phyloP scores from a whole-genome alignment of 495 filamentous ascomycete genomes.

The Lasiosphaeriaceae sp. region DNA sequence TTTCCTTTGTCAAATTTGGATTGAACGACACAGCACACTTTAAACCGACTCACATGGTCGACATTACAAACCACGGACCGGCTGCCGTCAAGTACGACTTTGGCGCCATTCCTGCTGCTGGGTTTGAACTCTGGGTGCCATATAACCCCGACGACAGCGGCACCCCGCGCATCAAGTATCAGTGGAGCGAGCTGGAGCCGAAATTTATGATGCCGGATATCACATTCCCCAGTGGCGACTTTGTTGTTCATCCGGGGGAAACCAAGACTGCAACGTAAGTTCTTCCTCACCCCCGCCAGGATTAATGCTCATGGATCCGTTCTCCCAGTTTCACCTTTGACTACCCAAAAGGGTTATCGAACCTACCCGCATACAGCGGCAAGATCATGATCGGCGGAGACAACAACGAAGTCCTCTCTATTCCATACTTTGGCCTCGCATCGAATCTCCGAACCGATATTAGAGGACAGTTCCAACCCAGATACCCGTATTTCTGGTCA shows the following conservation, averaged over 20 bases:
- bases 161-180: not conserved
- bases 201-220: not conserved
- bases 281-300: no score
- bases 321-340: conserved; percentile 5
- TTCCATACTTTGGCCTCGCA: conserved; percentile 4
- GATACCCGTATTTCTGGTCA: not conserved
- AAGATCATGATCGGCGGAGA: conserved; percentile 6
- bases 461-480: not conserved
- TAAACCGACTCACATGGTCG: conserved; percentile 30
- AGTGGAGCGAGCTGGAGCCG: not conserved
- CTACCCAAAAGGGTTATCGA: conserved; percentile 5
- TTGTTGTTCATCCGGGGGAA: conserved; percentile 1
- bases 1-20: conserved; percentile 35
- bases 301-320: not conserved
- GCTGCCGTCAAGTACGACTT: conserved; percentile 35
- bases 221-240: not conserved
- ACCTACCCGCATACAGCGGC: conserved; percentile 6
- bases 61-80: conserved; percentile 39
- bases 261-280: conserved; percentile 3
- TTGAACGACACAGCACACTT: conserved; percentile 46
- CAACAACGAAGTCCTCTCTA: conserved; percentile 1
- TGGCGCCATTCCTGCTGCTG: not conserved
- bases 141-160: not conserved
- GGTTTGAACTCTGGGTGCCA: not conserved
- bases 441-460: not conserved